These are phyloP conservation scores for Tuber brumale DNA, from an alignment of 495 filamentous ascomycete species.

Conservation along the genomic window DNA sequence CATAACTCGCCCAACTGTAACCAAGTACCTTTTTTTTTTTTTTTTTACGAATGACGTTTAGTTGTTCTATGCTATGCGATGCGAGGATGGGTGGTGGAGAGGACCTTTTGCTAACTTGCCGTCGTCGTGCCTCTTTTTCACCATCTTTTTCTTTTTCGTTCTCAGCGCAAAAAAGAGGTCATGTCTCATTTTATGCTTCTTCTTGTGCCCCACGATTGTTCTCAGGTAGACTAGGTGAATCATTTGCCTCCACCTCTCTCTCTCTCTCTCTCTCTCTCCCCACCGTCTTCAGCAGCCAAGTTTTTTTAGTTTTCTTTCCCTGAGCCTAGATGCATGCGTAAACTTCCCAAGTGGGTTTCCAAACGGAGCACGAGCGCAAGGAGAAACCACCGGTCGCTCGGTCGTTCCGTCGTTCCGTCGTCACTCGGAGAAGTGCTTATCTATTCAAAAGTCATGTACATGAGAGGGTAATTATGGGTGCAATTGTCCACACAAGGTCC, in stretches of 20 bases:
- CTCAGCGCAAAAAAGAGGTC: neutral
- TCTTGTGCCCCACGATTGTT: neutral
- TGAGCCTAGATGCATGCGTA: neutral
- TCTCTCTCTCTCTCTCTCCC: neutral
- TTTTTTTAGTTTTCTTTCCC: neutral
- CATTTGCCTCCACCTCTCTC: neutral
- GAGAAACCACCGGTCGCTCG: neutral
- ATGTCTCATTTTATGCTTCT: constrained; percentile 4
- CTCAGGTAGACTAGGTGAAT: constrained; percentile 1
- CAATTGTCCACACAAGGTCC: neutral
- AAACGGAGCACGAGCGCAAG: neutral
- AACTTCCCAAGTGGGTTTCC: neutral
- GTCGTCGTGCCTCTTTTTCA: neutral
- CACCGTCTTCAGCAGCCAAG: neutral
- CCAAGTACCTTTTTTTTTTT: neutral
- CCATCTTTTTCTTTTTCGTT: neutral
- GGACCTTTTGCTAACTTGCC: neutral
- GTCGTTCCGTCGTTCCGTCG: too few species aligned
- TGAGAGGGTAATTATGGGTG: neutral
- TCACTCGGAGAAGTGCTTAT: neutral
- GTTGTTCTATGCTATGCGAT: neutral
- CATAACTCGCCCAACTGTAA: neutral
- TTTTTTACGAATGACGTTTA: neutral
- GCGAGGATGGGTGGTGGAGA: neutral
- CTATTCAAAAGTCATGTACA: neutral